Conservation (phyloP, 2,329 filamentous ascomycete species). For the Raffaelea albimanens region DNA sequence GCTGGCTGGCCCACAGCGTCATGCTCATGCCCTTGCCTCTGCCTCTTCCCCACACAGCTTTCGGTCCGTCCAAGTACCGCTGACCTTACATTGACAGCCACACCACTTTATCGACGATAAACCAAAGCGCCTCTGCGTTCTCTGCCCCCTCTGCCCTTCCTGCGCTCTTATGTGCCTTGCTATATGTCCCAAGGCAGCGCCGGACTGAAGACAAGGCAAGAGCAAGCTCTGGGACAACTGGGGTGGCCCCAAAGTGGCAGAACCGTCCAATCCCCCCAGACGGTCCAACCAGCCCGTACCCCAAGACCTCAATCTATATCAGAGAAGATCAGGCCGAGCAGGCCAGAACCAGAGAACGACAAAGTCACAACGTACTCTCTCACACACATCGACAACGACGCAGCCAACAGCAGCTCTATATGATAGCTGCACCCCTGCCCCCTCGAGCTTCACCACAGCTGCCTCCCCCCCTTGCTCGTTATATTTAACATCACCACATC, state of each 20-base stretch:
- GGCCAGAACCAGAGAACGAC: neutral
- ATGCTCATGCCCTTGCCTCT: slow-evolving; percentile 23
- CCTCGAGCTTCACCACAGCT: slow-evolving; percentile 14
- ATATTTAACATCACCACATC: neutral
- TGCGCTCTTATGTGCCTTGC: too few species aligned
- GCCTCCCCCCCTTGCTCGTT: slow-evolving; percentile 2
- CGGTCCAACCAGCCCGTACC: too few species aligned
- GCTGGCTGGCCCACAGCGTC: slow-evolving; percentile 24
- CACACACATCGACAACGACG: too few species aligned
- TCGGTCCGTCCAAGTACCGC: slow-evolving; percentile 31
- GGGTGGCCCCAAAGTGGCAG: neutral
- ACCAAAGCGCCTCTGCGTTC: too few species aligned
- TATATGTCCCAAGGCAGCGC: too few species aligned
- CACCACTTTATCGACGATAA: too few species aligned
- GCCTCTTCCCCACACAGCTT: slow-evolving; percentile 10
- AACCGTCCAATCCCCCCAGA: too few species aligned
- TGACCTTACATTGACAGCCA: slow-evolving; percentile 6
- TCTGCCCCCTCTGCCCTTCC: too few species aligned
- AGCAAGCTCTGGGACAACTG: neutral
- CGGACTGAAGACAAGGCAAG: too few species aligned
- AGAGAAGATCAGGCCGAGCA: neutral
- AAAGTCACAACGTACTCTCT: slow-evolving; percentile 7
- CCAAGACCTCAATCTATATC: too few species aligned
- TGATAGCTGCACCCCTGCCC: slow-evolving; percentile 20
- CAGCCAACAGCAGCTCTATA: slow-evolving; percentile 16